Base-by-base conservation (phyloP, 176 grass and related monocot genomes). In the Puccinellia tenuiflora region DNA sequence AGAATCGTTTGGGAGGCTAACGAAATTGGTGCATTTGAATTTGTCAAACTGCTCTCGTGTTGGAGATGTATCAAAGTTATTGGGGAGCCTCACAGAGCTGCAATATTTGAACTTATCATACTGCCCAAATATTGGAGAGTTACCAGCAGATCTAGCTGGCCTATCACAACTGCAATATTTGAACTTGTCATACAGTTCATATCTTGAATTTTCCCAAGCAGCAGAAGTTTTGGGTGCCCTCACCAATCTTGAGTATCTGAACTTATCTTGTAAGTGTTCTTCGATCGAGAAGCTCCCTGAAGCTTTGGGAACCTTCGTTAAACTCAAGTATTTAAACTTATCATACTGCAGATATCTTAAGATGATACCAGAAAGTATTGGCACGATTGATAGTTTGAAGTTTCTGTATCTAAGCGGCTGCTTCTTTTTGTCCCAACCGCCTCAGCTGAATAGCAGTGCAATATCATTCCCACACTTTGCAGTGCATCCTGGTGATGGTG, bases 141-240 rank as follows among this genome's bases (percentile, higher is more conserved):
- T 79, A 79, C 40, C 42, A 8, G 46, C 0, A 65, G 25, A 1
- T 12, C 33, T 79, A 6, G 26, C 28, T 28, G 30, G 59, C 24
- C 77, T 79, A 25, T 18, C 26, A 4, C 26, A 79, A 64, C 59
- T 79, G 15, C 0, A 46, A 21, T 65, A 62, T 30, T 65, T 79
- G 42, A 79, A 79, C 29, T 21, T 79, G 29, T 79, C 77, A 79
- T 65, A 22, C 42, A 79, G 77, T 24, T 79, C 77, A 30, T 79
- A 79, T 72, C 26, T 64, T 79, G 17, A 64, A 42, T 54, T 3
- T 79, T 1, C 10, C 11, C 5, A 79, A 79, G 39, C 7, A 53
- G 51, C 57, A 31, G 42, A 79, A 6, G 6, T 79, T 11, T 47
- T 79, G 9, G 26, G 28, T 6, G 9, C 9, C 56, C 9, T 79